phyloP scores from a whole-genome alignment of 2,329 filamentous ascomycete genomes.

The Rhinocladiella similis region DNA sequence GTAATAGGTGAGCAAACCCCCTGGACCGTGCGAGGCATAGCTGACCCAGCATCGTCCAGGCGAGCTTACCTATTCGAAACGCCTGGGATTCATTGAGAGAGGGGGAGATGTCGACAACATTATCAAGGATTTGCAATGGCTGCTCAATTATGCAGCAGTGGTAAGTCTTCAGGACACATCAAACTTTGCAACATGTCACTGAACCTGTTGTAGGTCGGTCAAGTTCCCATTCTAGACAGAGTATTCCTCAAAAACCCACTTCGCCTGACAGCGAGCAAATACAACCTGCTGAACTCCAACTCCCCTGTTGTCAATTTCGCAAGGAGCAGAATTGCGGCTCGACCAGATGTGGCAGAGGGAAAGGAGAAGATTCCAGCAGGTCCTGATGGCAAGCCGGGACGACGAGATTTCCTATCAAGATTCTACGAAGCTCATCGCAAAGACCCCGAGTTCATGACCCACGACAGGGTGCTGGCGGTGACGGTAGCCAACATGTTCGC shows the following conservation, averaged over 20 bases:
- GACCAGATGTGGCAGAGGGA: slow-evolving; percentile 2
- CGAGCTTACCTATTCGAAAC: slow-evolving; percentile 36
- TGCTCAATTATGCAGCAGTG: slow-evolving; percentile 28
- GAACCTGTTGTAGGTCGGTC: slow-evolving; percentile 27
- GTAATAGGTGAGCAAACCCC: slow-evolving; percentile 25
- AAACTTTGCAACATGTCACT: neutral
- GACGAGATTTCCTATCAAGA: slow-evolving; percentile 30
- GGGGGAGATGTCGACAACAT: slow-evolving; percentile 36
- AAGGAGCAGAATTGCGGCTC: slow-evolving; percentile 10
- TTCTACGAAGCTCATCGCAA: slow-evolving; percentile 32
- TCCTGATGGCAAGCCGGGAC: slow-evolving; percentile 2
- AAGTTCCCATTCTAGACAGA: slow-evolving; percentile 37
- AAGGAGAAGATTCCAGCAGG: neutral
- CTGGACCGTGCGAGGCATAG: neutral
- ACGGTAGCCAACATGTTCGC: slow-evolving; percentile 22
- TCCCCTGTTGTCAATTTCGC: slow-evolving; percentile 16
- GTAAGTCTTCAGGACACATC: slow-evolving; percentile 2
- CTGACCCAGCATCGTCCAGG: slow-evolving; percentile 4
- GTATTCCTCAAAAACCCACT: slow-evolving; percentile 21
- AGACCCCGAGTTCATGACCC: slow-evolving; percentile 19
- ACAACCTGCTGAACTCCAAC: slow-evolving; percentile 12
- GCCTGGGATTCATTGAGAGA: slow-evolving; percentile 35
- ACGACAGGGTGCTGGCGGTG: slow-evolving; percentile 14
- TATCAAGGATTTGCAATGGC: slow-evolving; percentile 35
- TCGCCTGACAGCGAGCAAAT: slow-evolving; percentile 11